These are phyloP conservation scores for Drechslerella coelobrocha DNA, from an alignment of 2,329 filamentous ascomycete species.

Conservation along the genomic window DNA sequence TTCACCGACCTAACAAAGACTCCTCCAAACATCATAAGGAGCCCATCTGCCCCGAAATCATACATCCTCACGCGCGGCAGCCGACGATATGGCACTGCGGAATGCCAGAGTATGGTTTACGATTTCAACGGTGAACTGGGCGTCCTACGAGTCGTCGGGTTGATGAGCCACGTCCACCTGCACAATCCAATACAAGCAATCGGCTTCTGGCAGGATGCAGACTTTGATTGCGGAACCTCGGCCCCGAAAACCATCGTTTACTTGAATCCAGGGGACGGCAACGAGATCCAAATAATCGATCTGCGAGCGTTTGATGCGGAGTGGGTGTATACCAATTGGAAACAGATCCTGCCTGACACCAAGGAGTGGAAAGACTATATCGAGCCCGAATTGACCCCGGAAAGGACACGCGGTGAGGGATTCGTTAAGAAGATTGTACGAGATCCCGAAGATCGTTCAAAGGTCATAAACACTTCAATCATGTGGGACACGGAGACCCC, in stretches of 20 bases:
- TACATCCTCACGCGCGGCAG: constrained; percentile 10
- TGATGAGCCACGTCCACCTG: constrained; percentile 22
- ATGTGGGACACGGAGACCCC: constrained; percentile 22
- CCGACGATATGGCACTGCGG: not conserved
- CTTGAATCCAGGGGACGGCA: constrained; percentile 11
- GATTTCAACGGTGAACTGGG: not conserved
- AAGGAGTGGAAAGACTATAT: constrained; percentile 10
- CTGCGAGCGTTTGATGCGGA: constrained; percentile 25
- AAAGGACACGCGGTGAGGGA: not conserved
- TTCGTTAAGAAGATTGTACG: constrained; percentile 23
- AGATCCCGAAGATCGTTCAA: not conserved
- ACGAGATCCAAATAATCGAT: constrained; percentile 23
- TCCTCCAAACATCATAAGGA: constrained; percentile 4
- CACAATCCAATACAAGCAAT: constrained; percentile 22
- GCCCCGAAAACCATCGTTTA: constrained; percentile 16
- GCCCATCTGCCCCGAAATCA: constrained; percentile 4
- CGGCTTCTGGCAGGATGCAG: constrained; percentile 24
- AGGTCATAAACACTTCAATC: not conserved
- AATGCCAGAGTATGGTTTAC: constrained; percentile 29
- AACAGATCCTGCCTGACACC: constrained; percentile 19
- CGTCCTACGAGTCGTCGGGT: constrained; percentile 15
- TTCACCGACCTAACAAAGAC: constrained; percentile 21
- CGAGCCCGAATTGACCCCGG: constrained; percentile 8
- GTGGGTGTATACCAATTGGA: constrained; percentile 36
- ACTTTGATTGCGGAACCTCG: constrained; percentile 21